These are phyloP conservation scores for Datisca glomerata DNA, from an alignment of 306 rosid species.

Conservation along the genomic window DNA sequence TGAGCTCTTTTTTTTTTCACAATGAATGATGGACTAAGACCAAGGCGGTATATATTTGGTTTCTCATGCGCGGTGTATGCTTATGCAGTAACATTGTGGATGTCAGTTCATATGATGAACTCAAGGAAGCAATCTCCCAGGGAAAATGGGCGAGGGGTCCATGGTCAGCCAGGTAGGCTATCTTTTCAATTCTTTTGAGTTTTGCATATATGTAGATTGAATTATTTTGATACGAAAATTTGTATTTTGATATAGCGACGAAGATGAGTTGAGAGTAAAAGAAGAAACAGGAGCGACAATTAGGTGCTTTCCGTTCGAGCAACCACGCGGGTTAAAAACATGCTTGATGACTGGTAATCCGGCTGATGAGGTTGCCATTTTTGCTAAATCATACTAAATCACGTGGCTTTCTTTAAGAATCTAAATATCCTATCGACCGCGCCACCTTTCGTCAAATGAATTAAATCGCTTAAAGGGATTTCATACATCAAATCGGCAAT, in stretches of 20 bases:
- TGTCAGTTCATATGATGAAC: slow-evolving; percentile 79
- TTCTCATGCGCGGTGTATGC: no score
- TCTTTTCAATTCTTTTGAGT: not conserved
- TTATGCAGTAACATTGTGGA: slow-evolving; percentile 76
- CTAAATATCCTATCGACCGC: no score
- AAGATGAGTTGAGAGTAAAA: slow-evolving; percentile 71
- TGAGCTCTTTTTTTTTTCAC: not conserved
- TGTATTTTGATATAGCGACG: slow-evolving; percentile 47
- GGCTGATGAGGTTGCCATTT: slow-evolving; percentile 85
- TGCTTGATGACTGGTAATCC: slow-evolving; percentile 83
- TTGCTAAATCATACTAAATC: slow-evolving; percentile 86
- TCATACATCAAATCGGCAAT: no score
- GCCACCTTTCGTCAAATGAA: no score
- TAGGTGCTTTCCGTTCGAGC: slow-evolving; percentile 89
- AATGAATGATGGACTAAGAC: no score
- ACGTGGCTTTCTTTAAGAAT: no score
- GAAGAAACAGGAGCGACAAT: slow-evolving; percentile 98
- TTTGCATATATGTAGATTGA: not conserved
- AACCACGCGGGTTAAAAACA: slow-evolving; percentile 51
- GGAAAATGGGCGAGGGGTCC: slow-evolving; percentile 99
- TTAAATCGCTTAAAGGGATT: no score
- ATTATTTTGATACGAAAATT: no score
- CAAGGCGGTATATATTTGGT: no score
- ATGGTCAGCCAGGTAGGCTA: slow-evolving; percentile 90
- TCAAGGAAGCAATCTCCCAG: slow-evolving; percentile 67